Conservation (phyloP, 2,329 filamentous ascomycete genomes). For the Ascochyta rabiei region DNA sequence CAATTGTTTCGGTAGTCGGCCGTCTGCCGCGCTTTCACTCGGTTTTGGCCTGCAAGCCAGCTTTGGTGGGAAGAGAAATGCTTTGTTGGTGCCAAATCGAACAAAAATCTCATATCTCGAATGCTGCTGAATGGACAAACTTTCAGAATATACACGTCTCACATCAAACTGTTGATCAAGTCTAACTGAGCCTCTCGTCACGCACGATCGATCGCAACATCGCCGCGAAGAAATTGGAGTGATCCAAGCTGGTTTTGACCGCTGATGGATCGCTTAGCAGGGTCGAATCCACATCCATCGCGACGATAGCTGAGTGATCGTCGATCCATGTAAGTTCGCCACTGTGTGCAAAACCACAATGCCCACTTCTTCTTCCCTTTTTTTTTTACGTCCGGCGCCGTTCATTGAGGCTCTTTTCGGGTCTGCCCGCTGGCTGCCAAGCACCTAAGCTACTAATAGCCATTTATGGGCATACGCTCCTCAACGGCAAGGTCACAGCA, state of each 20-base stretch:
- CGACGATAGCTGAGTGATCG: constrained; percentile 1
- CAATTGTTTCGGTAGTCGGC: background rate
- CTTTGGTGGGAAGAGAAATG: background rate
- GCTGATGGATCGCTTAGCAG: background rate
- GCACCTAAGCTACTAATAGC: constrained; percentile 1
- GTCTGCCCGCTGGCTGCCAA: constrained; percentile 5
- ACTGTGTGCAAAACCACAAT: constrained; percentile 1
- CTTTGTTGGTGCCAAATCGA: background rate
- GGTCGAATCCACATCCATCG: background rate
- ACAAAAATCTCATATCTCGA: too few species aligned
- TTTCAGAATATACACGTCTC: too few species aligned
- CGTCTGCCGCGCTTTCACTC: background rate
- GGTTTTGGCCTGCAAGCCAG: background rate
- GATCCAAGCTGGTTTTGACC: background rate
- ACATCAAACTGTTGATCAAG: too few species aligned
- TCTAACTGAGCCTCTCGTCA: background rate
- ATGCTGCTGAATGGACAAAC: too few species aligned
- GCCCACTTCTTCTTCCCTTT: background rate
- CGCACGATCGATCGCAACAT: background rate
- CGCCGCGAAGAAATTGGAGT: too few species aligned
- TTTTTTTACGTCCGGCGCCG: background rate
- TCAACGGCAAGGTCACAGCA: background rate
- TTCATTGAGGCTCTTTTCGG: constrained; percentile 16
- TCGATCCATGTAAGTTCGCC: constrained; percentile 8
- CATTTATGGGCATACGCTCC: background rate